Base-by-base conservation (phyloP, 331 rosid genomes). In the Rosa hybrid region DNA sequence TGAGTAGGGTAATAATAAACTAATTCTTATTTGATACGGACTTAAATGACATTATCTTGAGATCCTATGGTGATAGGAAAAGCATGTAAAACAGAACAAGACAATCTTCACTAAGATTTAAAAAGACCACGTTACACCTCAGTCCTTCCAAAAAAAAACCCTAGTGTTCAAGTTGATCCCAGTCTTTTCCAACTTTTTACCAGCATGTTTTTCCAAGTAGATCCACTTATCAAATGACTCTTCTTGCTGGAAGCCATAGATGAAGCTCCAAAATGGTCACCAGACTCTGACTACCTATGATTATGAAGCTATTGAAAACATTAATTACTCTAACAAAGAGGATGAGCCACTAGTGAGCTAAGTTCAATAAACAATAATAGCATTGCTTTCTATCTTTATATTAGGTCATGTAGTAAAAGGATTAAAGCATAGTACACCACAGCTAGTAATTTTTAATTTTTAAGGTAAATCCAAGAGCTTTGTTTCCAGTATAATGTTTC, bases 151-250 rank as follows among this genome's bases (percentile, higher is more conserved):
- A 20, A 34, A 34, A 34, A 34, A 34, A 74, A 56, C 64, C 41
- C 23, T 41, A 6, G 69, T 23, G 5, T 16, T n/a, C 8, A 21
- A 13, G 68, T 57, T 59, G 41, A 59, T 25, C 13, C 21, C 0
- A 8, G 57, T 60, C 63, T 64, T 64, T 48, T 48, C 64, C 73
- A 64, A n/a, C 80, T 64, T 77, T 48, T 11, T 27, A 44, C 71
- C 62, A 44, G 59, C 30, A 44, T 76, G 27, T 62, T 76, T 75
- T 60, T 60, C 57, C 57, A 44, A 44, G 41, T 60, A 45, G 71
- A 76, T 8, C 53, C 70, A 8, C 63, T 14, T 45, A 46, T 17
- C 18, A 44, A 10, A 76, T 62, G 71, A 65, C 56, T n/a, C 45
- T 23, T 76, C 44, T 34, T 44, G 71, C 71, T 76, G 71, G 71